Base-by-base conservation (phyloP, 495 filamentous ascomycete genomes). In the Neurospora sp. region DNA sequence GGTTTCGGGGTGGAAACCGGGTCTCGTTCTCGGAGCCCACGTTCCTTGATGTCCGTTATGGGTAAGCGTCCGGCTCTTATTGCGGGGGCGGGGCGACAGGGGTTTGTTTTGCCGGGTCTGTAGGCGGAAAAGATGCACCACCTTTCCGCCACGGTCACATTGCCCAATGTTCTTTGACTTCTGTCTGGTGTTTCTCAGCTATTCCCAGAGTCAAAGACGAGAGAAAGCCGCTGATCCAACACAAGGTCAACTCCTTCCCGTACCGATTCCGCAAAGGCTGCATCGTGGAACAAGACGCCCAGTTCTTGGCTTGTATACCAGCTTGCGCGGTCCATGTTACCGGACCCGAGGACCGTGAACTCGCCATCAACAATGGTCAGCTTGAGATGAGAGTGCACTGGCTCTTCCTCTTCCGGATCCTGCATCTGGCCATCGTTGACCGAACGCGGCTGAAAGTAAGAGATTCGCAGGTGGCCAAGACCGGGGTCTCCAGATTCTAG, bases 301-400 rank as follows among this genome's bases (percentile, higher is more conserved):
- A 93, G 80, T 80, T 94, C 92, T 80, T 93, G 91, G 74, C 89
- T 91, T 12, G 91, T 93, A 75, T 84, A 92, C 89, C 90, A 93
- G 76, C 89, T 92, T 20, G 92, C 90, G 0, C 91, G 84, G 80
- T 94, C 92, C 84, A 91, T 86, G 76, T 94, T 94, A 39, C 90
- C 91, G 72, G 90, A 92, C 2, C 92, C 92, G 12, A 93, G 82
- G 8, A 94, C 82, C 16, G 86, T 82, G 38, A 87, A 84, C 71
- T 86, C 80, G 7, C 78, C 81, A 78, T 94, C 92, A 6, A 93
- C 82, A 37, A 92, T 81, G 16, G 85, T 86, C 44, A 91, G 80
- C 76, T 94, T 94, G 38, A 93, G 80, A 80, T 94, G 92, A n/a
- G 86, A 88, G 73, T 92, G 89, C 44, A 87, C 85, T 6, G 90